These are phyloP conservation scores for Vaccinium vitisidaea DNA, from an alignment of 148 eudicot genomes.

Conservation along the genomic window DNA sequence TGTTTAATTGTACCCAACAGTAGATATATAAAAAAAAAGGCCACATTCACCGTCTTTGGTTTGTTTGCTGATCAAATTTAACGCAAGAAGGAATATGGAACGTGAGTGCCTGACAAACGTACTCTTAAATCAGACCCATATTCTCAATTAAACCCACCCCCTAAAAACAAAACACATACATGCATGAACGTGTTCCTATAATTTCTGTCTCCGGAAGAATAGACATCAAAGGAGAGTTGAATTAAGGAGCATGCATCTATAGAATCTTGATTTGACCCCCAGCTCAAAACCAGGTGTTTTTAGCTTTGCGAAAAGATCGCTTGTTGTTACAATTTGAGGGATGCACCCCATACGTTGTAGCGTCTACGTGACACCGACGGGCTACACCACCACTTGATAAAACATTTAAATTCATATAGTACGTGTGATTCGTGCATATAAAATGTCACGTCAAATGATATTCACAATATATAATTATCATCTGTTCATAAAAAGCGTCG, in stretches of 20 bases:
- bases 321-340: no score
- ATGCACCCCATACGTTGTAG: not conserved
- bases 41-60: not conserved
- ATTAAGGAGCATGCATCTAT: not conserved
- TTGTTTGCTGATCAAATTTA: not conserved
- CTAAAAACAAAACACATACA: no score
- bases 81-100: not conserved
- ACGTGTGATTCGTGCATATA: not conserved
- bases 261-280: no score
- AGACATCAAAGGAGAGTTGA: not conserved
- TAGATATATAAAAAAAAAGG: not conserved
- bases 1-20: not conserved
- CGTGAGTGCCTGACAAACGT: not conserved
- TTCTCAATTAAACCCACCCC: no score
- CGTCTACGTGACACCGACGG: not conserved
- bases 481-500: no score
- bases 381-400: not conserved
- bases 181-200: not conserved
- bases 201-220: no score
- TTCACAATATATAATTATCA: not conserved
- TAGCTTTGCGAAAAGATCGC: not conserved
- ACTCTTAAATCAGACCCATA: not conserved
- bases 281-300: not conserved
- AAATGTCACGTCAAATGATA: not conserved
- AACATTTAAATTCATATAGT: not conserved